These are phyloP conservation scores for Teunomyces pallodes DNA, from an alignment of 805 yeast species.

Conservation along the genomic window DNA sequence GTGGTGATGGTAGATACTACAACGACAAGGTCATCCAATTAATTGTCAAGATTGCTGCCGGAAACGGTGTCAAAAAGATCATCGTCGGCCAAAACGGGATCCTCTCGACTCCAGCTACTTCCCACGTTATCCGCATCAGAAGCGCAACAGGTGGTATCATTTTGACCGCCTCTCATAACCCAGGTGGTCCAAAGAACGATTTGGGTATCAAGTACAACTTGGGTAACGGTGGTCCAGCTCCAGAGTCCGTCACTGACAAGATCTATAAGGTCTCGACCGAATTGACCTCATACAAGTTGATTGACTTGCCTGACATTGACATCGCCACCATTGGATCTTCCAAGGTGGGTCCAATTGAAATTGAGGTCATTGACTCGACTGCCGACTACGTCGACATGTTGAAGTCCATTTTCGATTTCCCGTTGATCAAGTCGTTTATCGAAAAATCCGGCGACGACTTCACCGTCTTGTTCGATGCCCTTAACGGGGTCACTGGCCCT, in stretches of 20 bases:
- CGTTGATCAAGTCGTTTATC: conserved; percentile 71
- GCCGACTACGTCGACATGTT: conserved; percentile 73
- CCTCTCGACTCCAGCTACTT: conserved; percentile 93
- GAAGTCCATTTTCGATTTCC: conserved; percentile 85
- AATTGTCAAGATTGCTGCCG: conserved; percentile 83
- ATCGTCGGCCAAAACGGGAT: conserved; percentile 87
- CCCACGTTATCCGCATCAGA: conserved; percentile 79
- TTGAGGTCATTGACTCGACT: conserved; percentile 83
- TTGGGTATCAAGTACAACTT: conserved; percentile 94
- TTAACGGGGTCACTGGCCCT: conserved; percentile 97
- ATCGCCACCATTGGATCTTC: conserved; percentile 53
- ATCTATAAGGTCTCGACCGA: conserved; percentile 69
- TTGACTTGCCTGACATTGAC: conserved; percentile 65
- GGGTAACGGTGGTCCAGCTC: conserved; percentile 97
- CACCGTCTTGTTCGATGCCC: conserved; percentile 79
- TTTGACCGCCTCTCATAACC: conserved; percentile 94
- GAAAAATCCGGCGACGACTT: conserved; percentile 49
- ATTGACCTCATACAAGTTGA: conserved; percentile 59
- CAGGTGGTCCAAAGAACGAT: conserved; percentile 93
- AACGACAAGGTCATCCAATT: conserved; percentile 77
- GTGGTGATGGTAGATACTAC: conserved; percentile 96
- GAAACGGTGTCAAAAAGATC: conserved; percentile 82
- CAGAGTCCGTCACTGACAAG: conserved; percentile 87
- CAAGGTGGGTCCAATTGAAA: conserved; percentile 53
- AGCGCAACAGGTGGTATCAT: conserved; percentile 91